Conservation (phyloP, 225 moss, liverwort and hornwort genomes). For the Marchantia polymorpha region DNA sequence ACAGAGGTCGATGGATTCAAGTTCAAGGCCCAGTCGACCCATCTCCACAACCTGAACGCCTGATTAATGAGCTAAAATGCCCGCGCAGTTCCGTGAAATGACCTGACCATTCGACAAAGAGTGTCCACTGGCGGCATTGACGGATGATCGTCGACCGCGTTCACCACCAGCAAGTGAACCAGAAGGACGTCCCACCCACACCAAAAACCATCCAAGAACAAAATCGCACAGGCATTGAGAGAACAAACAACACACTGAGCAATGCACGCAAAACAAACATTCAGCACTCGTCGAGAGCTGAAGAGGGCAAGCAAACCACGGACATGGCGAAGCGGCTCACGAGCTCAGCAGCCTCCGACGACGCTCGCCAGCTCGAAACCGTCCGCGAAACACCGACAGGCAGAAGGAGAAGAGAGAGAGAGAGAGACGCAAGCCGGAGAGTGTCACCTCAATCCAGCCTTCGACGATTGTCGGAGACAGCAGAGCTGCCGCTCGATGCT, state of each 20-base stretch:
- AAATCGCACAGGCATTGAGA: neutral
- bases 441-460: constrained; percentile 19
- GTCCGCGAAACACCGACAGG: too few relatives aligned
- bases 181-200: neutral
- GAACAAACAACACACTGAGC: neutral
- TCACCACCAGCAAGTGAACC: neutral
- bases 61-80: neutral
- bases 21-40: neutral
- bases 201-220: neutral
- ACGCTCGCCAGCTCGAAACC: neutral
- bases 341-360: neutral
- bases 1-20: neutral
- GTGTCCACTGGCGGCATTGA: neutral
- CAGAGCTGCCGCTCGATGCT: neutral
- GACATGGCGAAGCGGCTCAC: neutral
- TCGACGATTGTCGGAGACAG: neutral
- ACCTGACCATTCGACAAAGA: neutral
- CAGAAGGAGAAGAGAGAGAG: neutral
- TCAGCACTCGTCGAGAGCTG: neutral
- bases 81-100: neutral
- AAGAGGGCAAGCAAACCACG: neutral
- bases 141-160: neutral
- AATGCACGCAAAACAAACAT: too few relatives aligned
- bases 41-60: neutral
- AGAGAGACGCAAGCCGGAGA: neutral